These are phyloP conservation scores for Serendipita indica DNA, from an alignment of 768 basidiomycete genomes.

Conservation along the genomic window DNA sequence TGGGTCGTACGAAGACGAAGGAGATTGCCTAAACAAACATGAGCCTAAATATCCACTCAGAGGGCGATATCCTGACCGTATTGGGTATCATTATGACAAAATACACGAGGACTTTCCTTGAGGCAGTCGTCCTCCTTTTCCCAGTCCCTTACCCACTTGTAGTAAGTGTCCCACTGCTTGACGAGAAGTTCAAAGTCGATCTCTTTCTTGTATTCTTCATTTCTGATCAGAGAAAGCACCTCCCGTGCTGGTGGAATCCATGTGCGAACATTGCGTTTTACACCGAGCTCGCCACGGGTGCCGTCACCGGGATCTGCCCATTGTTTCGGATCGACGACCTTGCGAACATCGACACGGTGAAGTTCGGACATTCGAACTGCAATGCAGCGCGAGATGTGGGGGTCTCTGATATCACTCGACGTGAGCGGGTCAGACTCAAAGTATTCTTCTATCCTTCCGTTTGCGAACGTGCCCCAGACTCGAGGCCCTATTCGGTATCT, in stretches of 20 bases:
- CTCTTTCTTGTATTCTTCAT: constrained; percentile 29
- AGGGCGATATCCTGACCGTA: no score
- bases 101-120: constrained; percentile 48
- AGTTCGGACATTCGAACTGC: constrained; percentile 93
- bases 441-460: constrained; percentile 91
- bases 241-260: constrained; percentile 62
- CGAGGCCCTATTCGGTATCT: constrained; percentile 78
- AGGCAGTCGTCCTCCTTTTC: constrained; percentile 37
- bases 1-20: constrained; percentile 47
- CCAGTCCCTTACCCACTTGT: constrained; percentile 48
- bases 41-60: no score
- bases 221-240: constrained; percentile 52
- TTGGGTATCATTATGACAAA: constrained; percentile 91
- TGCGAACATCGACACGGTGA: constrained; percentile 74
- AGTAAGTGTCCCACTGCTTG: constrained; percentile 51
- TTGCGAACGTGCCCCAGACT: constrained; percentile 88
- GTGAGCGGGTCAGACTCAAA: constrained; percentile 78
- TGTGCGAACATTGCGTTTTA: constrained; percentile 47
- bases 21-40: no score
- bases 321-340: constrained; percentile 25
- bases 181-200: constrained; percentile 54
- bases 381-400: constrained; percentile 66
- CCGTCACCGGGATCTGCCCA: constrained; percentile 28
- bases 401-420: constrained; percentile 62
- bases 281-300: constrained; percentile 34